A percentile compares a stretch with the other conserved stretches of the same genome.
Conservation (phyloP, 345 rosid genomes). For the Lepidium didymum region DNA sequence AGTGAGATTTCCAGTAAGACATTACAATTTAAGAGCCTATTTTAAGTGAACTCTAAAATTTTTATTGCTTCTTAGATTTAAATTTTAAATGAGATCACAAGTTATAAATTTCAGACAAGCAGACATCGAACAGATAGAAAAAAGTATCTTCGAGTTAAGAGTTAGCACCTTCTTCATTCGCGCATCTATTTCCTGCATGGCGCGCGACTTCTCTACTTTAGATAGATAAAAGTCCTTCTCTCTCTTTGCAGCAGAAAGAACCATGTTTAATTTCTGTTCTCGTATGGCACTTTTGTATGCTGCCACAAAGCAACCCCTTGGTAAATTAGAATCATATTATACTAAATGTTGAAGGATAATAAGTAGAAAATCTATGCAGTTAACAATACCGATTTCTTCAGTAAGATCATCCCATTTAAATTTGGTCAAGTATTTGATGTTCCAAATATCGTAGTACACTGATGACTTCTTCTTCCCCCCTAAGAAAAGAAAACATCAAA, state of each 20-base stretch:
- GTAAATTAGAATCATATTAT: conserved; percentile 12
- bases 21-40: neutral
- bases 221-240: conserved; percentile 81
- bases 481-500: conserved; percentile 21
- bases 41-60: neutral
- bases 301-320: conserved; percentile 31
- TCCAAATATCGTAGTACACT: conserved; percentile 81
- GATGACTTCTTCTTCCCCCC: conserved; percentile 90
- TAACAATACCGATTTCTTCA: conserved; percentile 65
- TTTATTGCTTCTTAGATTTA: neutral
- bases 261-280: conserved; percentile 77
- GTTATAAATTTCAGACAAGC: neutral
- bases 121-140: neutral
- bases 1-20: neutral
- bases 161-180: conserved; percentile 66
- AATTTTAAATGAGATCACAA: neutral
- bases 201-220: conserved; percentile 69
- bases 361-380: neutral
- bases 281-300: conserved; percentile 75
- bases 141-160: neutral
- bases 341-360: neutral
- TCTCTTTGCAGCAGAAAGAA: conserved; percentile 84
- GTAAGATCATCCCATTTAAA: conserved; percentile 98
- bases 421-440: conserved; percentile 87
- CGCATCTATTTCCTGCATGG: conserved; percentile 61